Conservation (phyloP, 345 rosid genomes). For the Luvunga scandens region DNA sequence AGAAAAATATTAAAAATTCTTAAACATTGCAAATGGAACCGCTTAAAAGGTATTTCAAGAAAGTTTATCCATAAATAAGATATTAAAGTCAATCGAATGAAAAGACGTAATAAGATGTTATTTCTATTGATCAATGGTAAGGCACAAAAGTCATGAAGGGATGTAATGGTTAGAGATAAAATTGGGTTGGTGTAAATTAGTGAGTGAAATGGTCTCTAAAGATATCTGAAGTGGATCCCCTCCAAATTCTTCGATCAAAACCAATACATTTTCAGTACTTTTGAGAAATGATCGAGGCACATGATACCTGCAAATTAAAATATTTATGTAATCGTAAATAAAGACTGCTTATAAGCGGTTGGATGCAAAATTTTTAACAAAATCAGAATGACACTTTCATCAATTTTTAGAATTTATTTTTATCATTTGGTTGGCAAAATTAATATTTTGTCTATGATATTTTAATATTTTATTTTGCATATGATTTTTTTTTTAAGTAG, state of each 20-base stretch:
- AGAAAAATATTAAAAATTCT: too few species aligned
- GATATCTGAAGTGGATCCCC: constrained; percentile 66
- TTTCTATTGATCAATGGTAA: too few species aligned
- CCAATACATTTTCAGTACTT: constrained; percentile 43
- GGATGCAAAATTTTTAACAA: too few species aligned
- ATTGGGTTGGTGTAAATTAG: background rate
- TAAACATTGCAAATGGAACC: background rate
- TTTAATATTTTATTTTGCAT: too few species aligned
- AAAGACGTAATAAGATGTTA: background rate
- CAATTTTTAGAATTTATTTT: too few species aligned
- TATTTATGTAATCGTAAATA: background rate
- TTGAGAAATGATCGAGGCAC: constrained; percentile 73
- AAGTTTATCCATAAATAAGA: background rate
- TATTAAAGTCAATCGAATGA: background rate
- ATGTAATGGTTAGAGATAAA: background rate
- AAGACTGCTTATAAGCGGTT: too few species aligned
- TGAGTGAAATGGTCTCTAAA: constrained; percentile 43
- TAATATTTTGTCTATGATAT: too few species aligned
- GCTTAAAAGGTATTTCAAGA: background rate
- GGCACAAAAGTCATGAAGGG: background rate
- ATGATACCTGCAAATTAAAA: constrained; percentile 51
- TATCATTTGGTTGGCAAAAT: too few species aligned
- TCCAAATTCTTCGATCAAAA: constrained; percentile 62
- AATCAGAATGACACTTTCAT: too few species aligned
- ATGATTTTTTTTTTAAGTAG: too few species aligned